phyloP scores from a whole-genome alignment of 1,284 basidiomycete genomes.

The Polyporus tsugae region DNA sequence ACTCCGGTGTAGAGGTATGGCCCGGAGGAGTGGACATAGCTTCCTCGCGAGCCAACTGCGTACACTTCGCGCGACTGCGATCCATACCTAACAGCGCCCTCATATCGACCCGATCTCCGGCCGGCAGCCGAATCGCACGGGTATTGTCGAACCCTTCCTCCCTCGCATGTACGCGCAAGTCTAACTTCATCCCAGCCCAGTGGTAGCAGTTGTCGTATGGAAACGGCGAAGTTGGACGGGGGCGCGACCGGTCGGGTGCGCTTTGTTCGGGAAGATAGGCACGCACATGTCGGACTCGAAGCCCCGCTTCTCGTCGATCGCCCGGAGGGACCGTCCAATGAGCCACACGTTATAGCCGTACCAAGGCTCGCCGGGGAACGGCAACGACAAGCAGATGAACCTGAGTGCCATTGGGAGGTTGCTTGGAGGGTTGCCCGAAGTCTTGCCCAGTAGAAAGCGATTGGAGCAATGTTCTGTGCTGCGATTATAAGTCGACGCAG shows the following conservation, averaged over 20 bases:
- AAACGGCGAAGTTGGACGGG: neutral
- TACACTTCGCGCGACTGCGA: neutral
- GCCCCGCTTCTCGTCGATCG: neutral
- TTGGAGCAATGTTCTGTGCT: neutral
- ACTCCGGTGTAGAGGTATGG: neutral
- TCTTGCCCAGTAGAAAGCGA: neutral
- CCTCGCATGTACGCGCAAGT: neutral
- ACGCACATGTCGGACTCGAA: slow-evolving; percentile 8
- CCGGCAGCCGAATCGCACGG: neutral
- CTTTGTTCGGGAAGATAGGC: slow-evolving; percentile 11
- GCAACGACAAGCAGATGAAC: neutral
- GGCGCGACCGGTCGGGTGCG: neutral
- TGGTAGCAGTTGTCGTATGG: slow-evolving; percentile 17
- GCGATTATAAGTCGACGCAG: neutral
- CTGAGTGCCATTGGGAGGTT: neutral
- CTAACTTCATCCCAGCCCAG: neutral
- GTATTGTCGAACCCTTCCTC: neutral
- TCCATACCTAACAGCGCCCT: neutral
- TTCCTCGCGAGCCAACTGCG: neutral
- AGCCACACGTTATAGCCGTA: neutral
- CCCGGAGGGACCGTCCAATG: neutral
- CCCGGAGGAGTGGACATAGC: neutral
- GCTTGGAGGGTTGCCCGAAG: neutral
- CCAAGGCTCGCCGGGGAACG: neutral
- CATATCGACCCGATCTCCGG: neutral